Evolutionary conservation across 768 basidiomycete species (phyloP).

Genomic region (Gyrodon lividus): DNA sequence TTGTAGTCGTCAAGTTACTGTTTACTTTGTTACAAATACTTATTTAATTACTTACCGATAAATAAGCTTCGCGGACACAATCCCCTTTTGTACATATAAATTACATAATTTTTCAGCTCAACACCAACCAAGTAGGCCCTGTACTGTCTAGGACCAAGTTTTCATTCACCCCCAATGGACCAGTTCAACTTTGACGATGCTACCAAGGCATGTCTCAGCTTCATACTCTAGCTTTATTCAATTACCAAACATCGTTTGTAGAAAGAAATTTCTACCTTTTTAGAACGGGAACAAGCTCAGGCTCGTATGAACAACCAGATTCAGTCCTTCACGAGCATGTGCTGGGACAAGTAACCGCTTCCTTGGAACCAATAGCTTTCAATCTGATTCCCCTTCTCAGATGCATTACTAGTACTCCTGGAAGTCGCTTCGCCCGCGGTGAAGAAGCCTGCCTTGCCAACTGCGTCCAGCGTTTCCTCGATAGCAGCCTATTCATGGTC

Average conservation of each 20-base stretch:
- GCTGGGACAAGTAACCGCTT: conserved; percentile 84
- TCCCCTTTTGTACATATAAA: background rate
- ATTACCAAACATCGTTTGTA: conserved; percentile 35
- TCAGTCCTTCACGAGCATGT: conserved; percentile 77
- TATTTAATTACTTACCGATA: too few relatives aligned
- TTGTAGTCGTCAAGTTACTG: too few relatives aligned
- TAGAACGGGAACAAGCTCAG: conserved; percentile 82
- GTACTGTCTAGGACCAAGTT: too few relatives aligned
- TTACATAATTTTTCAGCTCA: background rate
- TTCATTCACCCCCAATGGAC: conserved; percentile 38
- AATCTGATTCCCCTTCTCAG: conserved; percentile 39
- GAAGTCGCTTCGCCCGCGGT: conserved; percentile 70
- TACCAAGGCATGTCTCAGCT: conserved; percentile 54
- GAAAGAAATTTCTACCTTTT: conserved; percentile 80
- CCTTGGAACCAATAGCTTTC: background rate
- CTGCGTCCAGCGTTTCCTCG: conserved; percentile 91
- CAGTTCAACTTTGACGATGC: conserved; percentile 66
- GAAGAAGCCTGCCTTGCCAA: conserved; percentile 85
- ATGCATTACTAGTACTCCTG: conserved; percentile 78
- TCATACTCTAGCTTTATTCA: conserved; percentile 1
- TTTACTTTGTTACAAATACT: too few relatives aligned
- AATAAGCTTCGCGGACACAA: too few relatives aligned
- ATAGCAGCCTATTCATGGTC: conserved; percentile 81
- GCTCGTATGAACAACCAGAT: conserved; percentile 66
- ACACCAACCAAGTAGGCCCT: too few relatives aligned